Base-by-base conservation (phyloP, 164 flowering plant species). In the Liriodendron chinense region DNA sequence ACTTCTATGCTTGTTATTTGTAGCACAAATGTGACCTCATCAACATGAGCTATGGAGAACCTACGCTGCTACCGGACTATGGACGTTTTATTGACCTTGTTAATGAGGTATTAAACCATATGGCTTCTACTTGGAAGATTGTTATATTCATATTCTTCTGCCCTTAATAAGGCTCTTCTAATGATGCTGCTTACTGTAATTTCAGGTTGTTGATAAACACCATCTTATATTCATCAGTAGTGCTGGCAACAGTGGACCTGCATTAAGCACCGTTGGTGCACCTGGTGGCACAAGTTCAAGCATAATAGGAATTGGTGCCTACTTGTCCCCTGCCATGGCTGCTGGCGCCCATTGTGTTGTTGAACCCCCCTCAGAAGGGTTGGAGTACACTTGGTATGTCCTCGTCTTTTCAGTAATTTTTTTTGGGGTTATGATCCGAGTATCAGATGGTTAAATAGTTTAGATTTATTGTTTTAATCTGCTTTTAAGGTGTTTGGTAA, bases 291-390 rank as follows among this genome's bases (percentile, higher is more conserved):
- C 98, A 47, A 83, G 88, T 69, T 96, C 99, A 57, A 90, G 94
- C 84, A 94, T 96, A 74, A 89, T 96, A 72, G 99, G 98, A 71
- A 85, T 96, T 80, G 98, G 99, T 83, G 99, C 99, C 25, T 96
- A 96, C 85, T 90, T 96, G 66, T 96, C 99, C 79, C 99, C 98
- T 77, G 92, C 91, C 71, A 96, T 96, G 99, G 99, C 99, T 80
- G 96, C 97, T 78, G 99, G 95, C 72, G 91, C 98, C 75, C 99
- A 96, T 84, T 84, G 86, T 84, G 87, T 96, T 21, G 94, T 93
- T 80, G 97, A 94, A 78, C 85, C 97, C 78, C 98, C 99, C 67
- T 64, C 81, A 48, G 96, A 94, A 85, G 99, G 99, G 67, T 86
- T 92, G 76, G 97, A 94, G 70, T 96, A 96, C 79, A 96, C 99